Conservation (phyloP, 331 rosid genomes). For the Dryas integrifolia region DNA sequence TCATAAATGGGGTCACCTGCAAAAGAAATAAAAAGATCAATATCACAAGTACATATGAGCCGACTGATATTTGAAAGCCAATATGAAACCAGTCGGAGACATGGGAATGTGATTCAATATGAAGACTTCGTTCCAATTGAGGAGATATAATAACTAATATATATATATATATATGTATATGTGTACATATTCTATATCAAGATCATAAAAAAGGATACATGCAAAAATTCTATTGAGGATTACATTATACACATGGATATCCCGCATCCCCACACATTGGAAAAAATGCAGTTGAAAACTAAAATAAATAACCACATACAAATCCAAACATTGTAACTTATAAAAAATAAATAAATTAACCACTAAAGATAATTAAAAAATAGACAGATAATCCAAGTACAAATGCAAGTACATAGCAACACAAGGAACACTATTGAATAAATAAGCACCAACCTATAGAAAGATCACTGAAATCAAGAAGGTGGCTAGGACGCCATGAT, state of each 20-base stretch:
- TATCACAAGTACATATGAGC: neutral
- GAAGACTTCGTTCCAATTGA: slow-evolving; percentile 3
- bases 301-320: neutral
- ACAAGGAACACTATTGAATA: neutral
- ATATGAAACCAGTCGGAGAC: neutral
- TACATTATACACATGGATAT: neutral
- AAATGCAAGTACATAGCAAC: neutral
- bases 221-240: neutral
- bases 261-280: neutral
- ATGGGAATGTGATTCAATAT: neutral
- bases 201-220: neutral
- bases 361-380: neutral
- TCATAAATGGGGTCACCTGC: slow-evolving; percentile 83
- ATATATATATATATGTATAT: neutral
- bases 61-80: neutral
- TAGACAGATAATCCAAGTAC: neutral
- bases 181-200: neutral
- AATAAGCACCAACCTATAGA: slow-evolving; percentile 63
- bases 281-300: slow-evolving; percentile 1
- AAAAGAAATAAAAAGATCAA: slow-evolving; percentile 24
- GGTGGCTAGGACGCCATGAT: slow-evolving; percentile 79
- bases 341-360: neutral
- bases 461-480: slow-evolving; percentile 92
- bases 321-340: neutral
- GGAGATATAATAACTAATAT: neutral